Base-by-base conservation (phyloP, 768 basidiomycete genomes). In the Holtermanniella nyarrowii region DNA sequence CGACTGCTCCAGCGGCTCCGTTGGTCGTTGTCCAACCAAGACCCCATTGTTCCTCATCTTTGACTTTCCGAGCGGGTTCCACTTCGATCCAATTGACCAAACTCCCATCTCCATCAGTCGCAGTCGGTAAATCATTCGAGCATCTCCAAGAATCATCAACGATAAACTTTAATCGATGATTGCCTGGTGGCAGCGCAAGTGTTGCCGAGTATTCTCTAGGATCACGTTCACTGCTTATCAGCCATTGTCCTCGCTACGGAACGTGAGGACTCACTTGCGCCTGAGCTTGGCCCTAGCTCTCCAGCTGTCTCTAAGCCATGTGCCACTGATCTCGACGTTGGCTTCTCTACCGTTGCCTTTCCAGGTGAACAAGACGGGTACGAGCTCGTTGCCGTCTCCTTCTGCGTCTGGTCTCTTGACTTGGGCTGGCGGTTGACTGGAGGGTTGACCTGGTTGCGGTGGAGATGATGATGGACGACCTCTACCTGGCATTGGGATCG, bases 11-110 rank as follows among this genome's bases (percentile, higher is more conserved):
- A 3, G 52, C 56, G 13, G 61, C 52, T 31, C 62, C 60, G 4
- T 59, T 51, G 48, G 60, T 62, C 59, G 62, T 54, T n/a, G 57
- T 46, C 25, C 26, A 42, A 16, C 41, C 58, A n/a, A 51, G 53
- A 53, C 18, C 62, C 63, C 62, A 64, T 46, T 67, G 62, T 16
- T 60, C 60, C 42, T 67, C 62, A 42, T 67, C 62, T 39, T 62
- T 60, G 5, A 60, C 62, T 54, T 64, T 67, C 23, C 73, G 63
- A 37, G 39, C 77, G 72, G 63, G 57, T 48, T 61, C 62, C 1
- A 87, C 84, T 42, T 84, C 82, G 52, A 97, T 82, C 68, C 93
- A 96, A 74, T 97, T 97, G 48, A 93, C 88, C 42, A 97, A 77
- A 23, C 84, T 85, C 26, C 93, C 93, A 48, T 76, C 74, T 62